Conservation (phyloP, 1,284 basidiomycete genomes). For the Austroboletus niveus region DNA sequence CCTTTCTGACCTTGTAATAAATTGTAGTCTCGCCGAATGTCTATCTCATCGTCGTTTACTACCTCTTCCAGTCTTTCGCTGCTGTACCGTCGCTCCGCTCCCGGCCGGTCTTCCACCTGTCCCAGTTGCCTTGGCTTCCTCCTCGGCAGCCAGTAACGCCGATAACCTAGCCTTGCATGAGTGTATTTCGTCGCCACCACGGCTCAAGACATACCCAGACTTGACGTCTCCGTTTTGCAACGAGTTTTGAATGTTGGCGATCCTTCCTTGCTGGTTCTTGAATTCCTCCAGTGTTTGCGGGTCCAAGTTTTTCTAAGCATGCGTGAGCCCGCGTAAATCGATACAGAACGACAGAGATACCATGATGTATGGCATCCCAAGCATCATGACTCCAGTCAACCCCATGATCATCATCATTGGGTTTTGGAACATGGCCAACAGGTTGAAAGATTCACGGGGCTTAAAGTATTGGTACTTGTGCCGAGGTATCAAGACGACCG, state of each 20-base stretch:
- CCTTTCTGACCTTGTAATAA: conserved; percentile 2
- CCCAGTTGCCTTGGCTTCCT: conserved; percentile 29
- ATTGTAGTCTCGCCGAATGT: background rate
- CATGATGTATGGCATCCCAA: conserved; percentile 80
- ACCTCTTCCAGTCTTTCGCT: conserved; percentile 30
- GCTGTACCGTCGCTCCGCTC: conserved; percentile 25
- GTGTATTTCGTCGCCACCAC: conserved; percentile 8
- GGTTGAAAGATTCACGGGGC: conserved; percentile 69
- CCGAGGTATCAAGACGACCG: conserved; percentile 54
- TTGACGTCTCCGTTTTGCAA: conserved; percentile 58
- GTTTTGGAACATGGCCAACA: conserved; percentile 77
- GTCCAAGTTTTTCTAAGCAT: conserved; percentile 72
- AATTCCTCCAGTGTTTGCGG: conserved; percentile 74
- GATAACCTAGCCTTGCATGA: conserved; percentile 36
- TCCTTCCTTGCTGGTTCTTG: conserved; percentile 63
- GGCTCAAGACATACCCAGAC: conserved; percentile 43
- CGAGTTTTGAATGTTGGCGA: conserved; percentile 57
- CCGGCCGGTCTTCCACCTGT: conserved; percentile 12
- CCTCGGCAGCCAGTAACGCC: conserved; percentile 34
- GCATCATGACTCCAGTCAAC: conserved; percentile 65
- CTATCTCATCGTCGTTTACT: conserved; percentile 29
- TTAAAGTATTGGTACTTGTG: conserved; percentile 65
- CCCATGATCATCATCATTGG: conserved; percentile 89
- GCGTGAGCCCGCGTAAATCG: conserved; percentile 7
- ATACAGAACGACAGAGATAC: conserved; percentile 38